Evolutionary conservation across 2,329 filamentous ascomycete genomes (phyloP), one percentile per base, ranked within the genome.

Genomic region (Dichotomopilus funicola): DNA sequence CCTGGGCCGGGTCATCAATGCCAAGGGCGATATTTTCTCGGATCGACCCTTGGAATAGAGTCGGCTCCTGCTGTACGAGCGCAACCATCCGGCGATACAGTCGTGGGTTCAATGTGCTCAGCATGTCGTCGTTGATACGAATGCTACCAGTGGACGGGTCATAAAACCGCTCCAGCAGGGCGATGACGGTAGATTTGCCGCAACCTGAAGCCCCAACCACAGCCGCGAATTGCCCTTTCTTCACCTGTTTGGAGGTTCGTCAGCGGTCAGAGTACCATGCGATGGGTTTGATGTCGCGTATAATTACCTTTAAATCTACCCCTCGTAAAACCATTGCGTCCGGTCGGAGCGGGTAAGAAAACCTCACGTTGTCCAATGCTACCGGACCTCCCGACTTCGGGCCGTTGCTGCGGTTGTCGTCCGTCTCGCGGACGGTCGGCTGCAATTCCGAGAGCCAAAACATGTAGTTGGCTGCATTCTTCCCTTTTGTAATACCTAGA

Each of bases 151-250:
- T 61, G 8, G 60, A 61, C 6, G 65, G 65, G 35, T 66, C 62
- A 58, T 75, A 73, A 59, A 75, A 77, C 10, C 76, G 70, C 61
- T 78, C 70, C 0, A 79, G 67, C 9, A 79, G 67, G 6, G 76
- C 74, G 50, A 87, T 74, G 71, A 65, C 87, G 83, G 19, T 77
- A 77, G n/a, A 86, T 84, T 71, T 71, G 2, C 80, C 81, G 59
- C 79, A 82, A 6, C 80, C 80, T 0, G 77, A 81, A 1, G 79
- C 73, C 4, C 81, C 80, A 0, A 84, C 80, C 6, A 83, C 72
- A 2, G 79, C 81, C 1, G 79, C 68, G 62, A 77, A 80, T 59
- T 75, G 72, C 8, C 78, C 76, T 5, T 73, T 71, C 36, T 67
- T 57, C 51, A 80, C 60, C 58, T 62, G 35, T 13, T 40, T 27